Evolutionary conservation across 768 basidiomycete genomes (phyloP).

Genomic region (Podaxis pistillaris): DNA sequence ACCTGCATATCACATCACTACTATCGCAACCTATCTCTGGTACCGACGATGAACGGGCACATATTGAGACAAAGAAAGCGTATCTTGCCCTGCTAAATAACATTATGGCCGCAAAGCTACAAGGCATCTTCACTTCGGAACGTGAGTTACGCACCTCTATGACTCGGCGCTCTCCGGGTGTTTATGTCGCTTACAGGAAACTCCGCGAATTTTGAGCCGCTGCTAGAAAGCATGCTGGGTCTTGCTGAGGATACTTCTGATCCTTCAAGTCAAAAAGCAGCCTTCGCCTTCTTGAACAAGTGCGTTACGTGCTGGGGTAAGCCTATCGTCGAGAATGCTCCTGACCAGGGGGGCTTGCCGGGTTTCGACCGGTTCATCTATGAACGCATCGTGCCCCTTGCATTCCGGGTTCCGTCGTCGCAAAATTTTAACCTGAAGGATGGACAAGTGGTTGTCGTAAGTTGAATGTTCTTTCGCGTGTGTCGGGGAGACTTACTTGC

Average conservation of each 20-base stretch:
- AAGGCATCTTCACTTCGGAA: conserved; percentile 83
- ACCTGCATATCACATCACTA: conserved; percentile 74
- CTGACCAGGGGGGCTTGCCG: conserved; percentile 49
- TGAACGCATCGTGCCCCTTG: conserved; percentile 76
- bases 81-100: conserved; percentile 82
- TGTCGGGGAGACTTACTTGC: background rate
- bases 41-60: conserved; percentile 82
- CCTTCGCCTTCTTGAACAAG: conserved; percentile 74
- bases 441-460: conserved; percentile 79
- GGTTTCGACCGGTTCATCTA: conserved; percentile 95
- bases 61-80: conserved; percentile 81
- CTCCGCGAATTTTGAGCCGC: conserved; percentile 62
- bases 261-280: conserved; percentile 70
- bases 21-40: conserved; percentile 81
- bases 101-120: conserved; percentile 78
- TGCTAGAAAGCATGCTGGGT: conserved; percentile 72
- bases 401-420: conserved; percentile 77
- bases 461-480: conserved; percentile 27
- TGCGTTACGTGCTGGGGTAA: conserved; percentile 71
- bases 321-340: conserved; percentile 33
- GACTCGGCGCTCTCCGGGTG: background rate
- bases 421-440: conserved; percentile 87
- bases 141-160: conserved; percentile 46
- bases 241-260: conserved; percentile 79
- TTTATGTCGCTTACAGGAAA: conserved; percentile 29